Evolutionary conservation across 177 flowering plant species (phyloP).

Genomic region (Vitis hybrid): DNA sequence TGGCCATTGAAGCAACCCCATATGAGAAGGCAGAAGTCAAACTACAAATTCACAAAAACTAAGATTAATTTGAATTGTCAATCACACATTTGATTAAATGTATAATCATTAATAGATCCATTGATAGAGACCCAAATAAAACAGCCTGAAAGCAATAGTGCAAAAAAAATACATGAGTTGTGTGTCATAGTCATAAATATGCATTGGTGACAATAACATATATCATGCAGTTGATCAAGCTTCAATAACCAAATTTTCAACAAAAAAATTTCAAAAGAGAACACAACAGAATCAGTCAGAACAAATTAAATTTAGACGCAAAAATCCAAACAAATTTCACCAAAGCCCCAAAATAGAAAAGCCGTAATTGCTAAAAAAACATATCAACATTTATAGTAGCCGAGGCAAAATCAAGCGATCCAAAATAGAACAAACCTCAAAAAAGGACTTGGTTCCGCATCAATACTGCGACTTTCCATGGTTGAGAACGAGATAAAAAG

Average conservation of each 20-base stretch:
- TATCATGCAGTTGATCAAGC: not conserved
- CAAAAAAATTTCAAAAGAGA: not conserved
- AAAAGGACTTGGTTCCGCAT: constrained; percentile 27
- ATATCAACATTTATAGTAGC: no score
- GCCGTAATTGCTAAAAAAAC: no score
- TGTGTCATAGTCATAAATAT: no score
- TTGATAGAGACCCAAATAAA: no score
- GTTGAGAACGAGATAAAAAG: not conserved
- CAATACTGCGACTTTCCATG: constrained; percentile 35
- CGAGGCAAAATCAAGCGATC: not conserved
- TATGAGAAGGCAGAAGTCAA: constrained; percentile 85
- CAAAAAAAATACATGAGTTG: no score
- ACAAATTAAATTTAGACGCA: no score
- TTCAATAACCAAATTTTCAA: not conserved
- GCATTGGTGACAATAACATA: no score
- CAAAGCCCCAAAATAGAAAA: no score
- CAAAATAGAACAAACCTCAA: constrained; percentile 25
- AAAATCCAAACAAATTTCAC: no score
- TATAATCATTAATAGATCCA: no score
- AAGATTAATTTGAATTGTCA: not conserved
- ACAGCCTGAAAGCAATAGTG: no score
- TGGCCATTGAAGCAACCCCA: constrained; percentile 95
- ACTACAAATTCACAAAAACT: constrained; percentile 36
- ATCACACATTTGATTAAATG: no score
- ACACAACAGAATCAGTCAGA: not conserved